These are phyloP conservation scores for Rhexocercosporidium sp. DNA, from an alignment of 2,329 filamentous ascomycete species.

Conservation along the genomic window DNA sequence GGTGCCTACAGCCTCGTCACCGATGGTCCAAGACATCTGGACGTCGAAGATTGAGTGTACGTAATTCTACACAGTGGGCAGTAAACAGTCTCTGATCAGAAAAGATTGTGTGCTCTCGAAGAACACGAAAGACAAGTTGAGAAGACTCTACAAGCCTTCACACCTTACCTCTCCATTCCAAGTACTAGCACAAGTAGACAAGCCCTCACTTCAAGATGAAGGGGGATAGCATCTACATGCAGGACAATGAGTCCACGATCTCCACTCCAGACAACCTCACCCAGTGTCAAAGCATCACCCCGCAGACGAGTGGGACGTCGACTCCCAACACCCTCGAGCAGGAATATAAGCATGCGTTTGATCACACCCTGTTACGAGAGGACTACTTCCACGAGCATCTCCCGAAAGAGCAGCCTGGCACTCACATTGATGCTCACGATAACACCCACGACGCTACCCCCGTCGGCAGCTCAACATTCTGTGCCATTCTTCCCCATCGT, in stretches of 20 bases:
- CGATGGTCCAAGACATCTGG: background rate
- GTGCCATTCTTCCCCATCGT: constrained; percentile 6
- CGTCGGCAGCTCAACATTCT: background rate
- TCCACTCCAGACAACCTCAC: constrained; percentile 1
- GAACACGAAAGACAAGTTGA: too few species aligned
- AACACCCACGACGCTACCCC: background rate
- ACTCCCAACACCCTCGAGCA: constrained; percentile 16
- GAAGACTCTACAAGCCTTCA: background rate
- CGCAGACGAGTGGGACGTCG: constrained; percentile 12
- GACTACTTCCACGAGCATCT: background rate
- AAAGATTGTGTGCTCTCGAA: too few species aligned
- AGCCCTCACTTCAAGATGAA: background rate
- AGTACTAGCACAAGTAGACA: background rate
- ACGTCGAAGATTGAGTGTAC: background rate
- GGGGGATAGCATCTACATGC: background rate
- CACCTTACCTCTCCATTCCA: background rate
- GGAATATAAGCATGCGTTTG: constrained; percentile 12
- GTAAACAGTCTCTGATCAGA: too few species aligned
- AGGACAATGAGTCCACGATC: background rate
- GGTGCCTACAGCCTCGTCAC: constrained; percentile 12
- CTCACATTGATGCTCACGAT: background rate
- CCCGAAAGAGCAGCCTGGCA: background rate
- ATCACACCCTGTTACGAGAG: constrained; percentile 7
- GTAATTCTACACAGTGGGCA: background rate
- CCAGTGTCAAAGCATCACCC: constrained; percentile 5